phyloP scores from a whole-genome alignment of 495 filamentous ascomycete genomes.

The Lophiostoma macrostomum region DNA sequence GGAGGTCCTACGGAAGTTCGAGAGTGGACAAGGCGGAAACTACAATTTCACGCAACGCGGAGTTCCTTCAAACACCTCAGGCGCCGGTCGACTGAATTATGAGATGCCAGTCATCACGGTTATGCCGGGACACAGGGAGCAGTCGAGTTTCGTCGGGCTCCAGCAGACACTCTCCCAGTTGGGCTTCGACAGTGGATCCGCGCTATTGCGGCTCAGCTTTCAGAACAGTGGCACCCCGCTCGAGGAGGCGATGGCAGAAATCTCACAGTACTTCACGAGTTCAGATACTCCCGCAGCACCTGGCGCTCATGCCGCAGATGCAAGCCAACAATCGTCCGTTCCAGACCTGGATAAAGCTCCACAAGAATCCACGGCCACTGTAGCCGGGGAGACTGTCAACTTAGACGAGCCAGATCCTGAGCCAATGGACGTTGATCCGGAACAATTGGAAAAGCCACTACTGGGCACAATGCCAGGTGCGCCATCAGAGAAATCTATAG shows the following conservation, averaged over 20 bases:
- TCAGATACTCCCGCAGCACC: constrained; percentile 26
- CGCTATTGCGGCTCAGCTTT: constrained; percentile 74
- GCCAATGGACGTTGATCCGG: constrained; percentile 22
- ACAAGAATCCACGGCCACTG: constrained; percentile 9
- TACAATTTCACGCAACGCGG: constrained; percentile 72
- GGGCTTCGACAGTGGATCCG: constrained; percentile 78
- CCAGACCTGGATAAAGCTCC: constrained; percentile 12
- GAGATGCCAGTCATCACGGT: constrained; percentile 81
- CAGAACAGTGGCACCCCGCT: constrained; percentile 70
- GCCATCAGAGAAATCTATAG: too few species aligned
- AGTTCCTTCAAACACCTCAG: constrained; percentile 53
- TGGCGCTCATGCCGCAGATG: constrained; percentile 13
- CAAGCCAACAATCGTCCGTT: constrained; percentile 10
- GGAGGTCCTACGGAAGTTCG: constrained; percentile 84
- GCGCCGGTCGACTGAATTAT: constrained; percentile 77
- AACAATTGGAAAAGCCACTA: too few species aligned
- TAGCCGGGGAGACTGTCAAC: constrained; percentile 2
- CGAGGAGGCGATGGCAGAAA: constrained; percentile 80
- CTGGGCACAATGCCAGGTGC: too few species aligned
- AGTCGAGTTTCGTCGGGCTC: constrained; percentile 71
- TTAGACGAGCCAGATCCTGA: constrained; percentile 19
- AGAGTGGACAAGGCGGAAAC: constrained; percentile 57
- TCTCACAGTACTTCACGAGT: constrained; percentile 62
- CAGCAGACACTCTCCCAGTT: constrained; percentile 85
- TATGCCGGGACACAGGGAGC: constrained; percentile 62